Base-by-base conservation (phyloP, 495 filamentous ascomycete genomes). In the Aspergillus sparsus region DNA sequence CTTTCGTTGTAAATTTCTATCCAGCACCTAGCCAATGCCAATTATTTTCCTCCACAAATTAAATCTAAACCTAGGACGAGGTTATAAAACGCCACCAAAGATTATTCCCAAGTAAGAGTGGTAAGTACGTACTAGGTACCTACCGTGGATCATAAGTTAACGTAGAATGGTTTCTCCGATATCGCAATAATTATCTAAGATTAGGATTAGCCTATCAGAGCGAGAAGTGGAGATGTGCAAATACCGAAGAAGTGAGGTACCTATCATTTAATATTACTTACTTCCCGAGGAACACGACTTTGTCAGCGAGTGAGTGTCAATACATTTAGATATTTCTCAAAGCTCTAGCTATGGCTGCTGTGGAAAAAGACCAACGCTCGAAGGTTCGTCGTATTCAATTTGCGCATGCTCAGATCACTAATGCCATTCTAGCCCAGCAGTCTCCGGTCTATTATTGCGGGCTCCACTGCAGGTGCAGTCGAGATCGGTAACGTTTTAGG, bases 381-480 rank as follows among this genome's bases (percentile, higher is more conserved):
- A 83, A 82, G 77, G 80, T 81, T 44, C 11, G 62, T 51, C n/a
- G 31, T 18, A 18, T 47, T 11, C 11, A 27, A 31, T 9, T 27
- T n/a, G 7, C 39, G 11, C 5, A 16, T 6, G 13, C 10, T 18
- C 18, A 18, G 35, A 70, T 72, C 36, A 74, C 62, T 62, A 60
- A 42, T 21, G 34, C n/a, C 21, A 41, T 31, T 51, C 55, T 53
- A 92, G 80, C 90, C 92, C 36, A 94, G 90, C 70, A 81, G 87
- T 49, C 70, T 95, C 67, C 87, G 93, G 61, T 95, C 91, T 55
- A 89, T 96, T 60, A 80, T 96, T 67, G 93, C 93, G 41, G 93
- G 93, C 57, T 88, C 91, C 54, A 89, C 88, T 16, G 94, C 94
- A 44, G 94, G 94, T 68, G 94, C 94, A 53, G 85, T 97, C 60